phyloP scores from a whole-genome alignment of 805 yeast species.

The Yarrowia divulgata region DNA sequence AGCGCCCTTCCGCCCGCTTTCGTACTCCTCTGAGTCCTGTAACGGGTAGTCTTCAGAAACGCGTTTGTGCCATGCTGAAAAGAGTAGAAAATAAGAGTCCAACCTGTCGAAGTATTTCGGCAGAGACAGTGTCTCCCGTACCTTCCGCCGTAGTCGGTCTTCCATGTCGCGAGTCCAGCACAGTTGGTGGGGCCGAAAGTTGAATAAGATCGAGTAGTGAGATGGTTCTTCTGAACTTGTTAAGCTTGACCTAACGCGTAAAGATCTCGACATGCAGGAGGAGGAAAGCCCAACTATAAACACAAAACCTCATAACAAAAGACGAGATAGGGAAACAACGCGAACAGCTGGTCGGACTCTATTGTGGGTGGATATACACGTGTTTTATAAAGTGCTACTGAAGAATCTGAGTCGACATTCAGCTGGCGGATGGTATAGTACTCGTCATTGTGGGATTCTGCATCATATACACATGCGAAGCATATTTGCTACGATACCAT shows the following conservation, averaged over 20 bases:
- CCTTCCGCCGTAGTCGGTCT: not conserved
- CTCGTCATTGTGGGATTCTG: no score
- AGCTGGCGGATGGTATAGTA: no score
- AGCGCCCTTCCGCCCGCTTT: not conserved
- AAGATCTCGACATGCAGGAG: not conserved
- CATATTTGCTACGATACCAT: no score
- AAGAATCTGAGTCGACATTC: no score
- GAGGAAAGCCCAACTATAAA: not conserved
- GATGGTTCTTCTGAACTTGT: constrained; percentile 3
- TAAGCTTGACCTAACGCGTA: not conserved
- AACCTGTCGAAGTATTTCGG: not conserved
- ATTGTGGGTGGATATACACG: no score
- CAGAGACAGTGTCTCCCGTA: not conserved
- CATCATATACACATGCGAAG: no score
- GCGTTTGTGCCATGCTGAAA: constrained; percentile 18
- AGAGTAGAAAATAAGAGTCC: not conserved
- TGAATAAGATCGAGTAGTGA: not conserved
- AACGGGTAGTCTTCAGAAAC: not conserved
- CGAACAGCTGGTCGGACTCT: no score
- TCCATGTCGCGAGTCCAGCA: constrained; percentile 6
- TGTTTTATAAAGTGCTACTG: no score
- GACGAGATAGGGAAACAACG: no score
- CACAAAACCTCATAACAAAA: no score
- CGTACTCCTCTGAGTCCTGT: not conserved
- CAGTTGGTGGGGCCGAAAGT: not conserved